A percentile compares a stretch with the other conserved stretches of the same genome.
Evolutionary conservation across 352 stramenopile species (phyloP).

Genomic region (Phytophthora pluvialis): DNA sequence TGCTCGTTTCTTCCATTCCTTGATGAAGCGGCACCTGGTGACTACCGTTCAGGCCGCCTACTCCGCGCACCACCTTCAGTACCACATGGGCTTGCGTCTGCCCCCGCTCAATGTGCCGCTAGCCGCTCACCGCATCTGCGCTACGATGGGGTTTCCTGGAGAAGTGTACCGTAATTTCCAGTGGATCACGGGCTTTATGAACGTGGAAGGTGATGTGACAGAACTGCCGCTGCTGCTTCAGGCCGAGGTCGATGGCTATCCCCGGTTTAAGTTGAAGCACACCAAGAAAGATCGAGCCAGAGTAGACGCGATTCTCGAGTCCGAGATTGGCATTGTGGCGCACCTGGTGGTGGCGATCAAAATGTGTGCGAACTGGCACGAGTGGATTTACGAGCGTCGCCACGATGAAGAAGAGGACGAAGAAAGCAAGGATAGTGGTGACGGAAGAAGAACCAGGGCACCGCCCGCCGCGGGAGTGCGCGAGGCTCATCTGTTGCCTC

Average conservation of each 20-base stretch:
- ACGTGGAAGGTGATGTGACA: conserved; percentile 42
- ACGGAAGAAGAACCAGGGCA: conserved; percentile 5
- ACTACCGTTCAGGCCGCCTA: conserved; percentile 52
- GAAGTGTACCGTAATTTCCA: conserved; percentile 75
- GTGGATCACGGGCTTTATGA: conserved; percentile 66
- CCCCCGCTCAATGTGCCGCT: conserved; percentile 76
- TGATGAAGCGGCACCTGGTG: conserved; percentile 43
- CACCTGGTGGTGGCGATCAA: conserved; percentile 70
- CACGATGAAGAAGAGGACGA: conserved; percentile 21
- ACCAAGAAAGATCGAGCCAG: conserved; percentile 30
- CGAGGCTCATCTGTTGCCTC: conserved; percentile 35
- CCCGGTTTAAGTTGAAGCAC: conserved; percentile 20
- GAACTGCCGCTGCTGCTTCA: conserved; percentile 51
- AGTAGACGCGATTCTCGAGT: conserved; percentile 48
- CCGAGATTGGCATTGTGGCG: conserved; percentile 60
- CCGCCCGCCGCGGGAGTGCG: conserved; percentile 23
- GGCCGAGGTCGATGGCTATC: conserved; percentile 18
- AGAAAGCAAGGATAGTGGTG: conserved; percentile 24
- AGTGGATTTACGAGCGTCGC: conserved; percentile 76
- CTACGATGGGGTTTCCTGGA: conserved; percentile 59
- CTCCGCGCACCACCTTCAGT: conserved; percentile 63
- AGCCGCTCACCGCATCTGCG: conserved; percentile 57
- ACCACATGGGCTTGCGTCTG: conserved; percentile 73
- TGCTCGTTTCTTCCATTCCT: conserved; percentile 66
- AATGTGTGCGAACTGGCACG: conserved; percentile 80